A percentile compares a stretch with the other conserved stretches of the same genome.
Evolutionary conservation across 805 yeast species (phyloP).

Genomic region (Nakazawaea wickerhamii): DNA sequence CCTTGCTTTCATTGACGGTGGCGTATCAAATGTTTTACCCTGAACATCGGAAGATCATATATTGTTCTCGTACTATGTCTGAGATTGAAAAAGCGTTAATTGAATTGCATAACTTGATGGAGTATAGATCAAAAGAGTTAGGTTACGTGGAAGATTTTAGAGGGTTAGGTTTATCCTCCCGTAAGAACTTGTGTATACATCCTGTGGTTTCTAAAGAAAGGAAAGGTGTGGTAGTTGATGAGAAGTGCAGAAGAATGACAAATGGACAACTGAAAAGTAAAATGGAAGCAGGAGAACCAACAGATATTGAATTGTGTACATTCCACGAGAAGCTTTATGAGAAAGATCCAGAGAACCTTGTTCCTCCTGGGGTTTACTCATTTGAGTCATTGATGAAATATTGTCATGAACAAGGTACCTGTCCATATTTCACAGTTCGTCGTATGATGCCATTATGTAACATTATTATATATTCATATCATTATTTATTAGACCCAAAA

Average conservation of each 20-base stretch:
- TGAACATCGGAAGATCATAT: conserved; percentile 88
- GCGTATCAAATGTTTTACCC: conserved; percentile 94
- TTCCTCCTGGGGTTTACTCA: conserved; percentile 92
- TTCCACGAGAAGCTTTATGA: conserved; percentile 89
- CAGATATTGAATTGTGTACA: conserved; percentile 63
- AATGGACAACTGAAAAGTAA: conserved; percentile 79
- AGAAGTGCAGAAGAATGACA: conserved; percentile 90
- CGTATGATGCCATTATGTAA: conserved; percentile 96
- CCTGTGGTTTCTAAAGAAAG: conserved; percentile 83
- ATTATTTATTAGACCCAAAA: conserved; percentile 92
- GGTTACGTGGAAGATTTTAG: conserved; percentile 88
- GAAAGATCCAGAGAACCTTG: conserved; percentile 78
- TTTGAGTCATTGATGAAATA: conserved; percentile 77
- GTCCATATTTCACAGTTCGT: conserved; percentile 97
- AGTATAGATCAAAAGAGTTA: conserved; percentile 71
- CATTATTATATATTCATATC: conserved; percentile 92
- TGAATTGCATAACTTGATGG: conserved; percentile 86
- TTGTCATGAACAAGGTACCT: conserved; percentile 74
- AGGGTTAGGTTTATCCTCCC: conserved; percentile 88
- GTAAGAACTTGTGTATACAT: conserved; percentile 91
- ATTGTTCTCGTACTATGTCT: conserved; percentile 99
- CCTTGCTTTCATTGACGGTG: conserved; percentile 82
- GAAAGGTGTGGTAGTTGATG: conserved; percentile 92
- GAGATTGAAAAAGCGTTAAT: conserved; percentile 96
- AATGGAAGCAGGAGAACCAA: conserved; percentile 53